These are phyloP conservation scores for Opeltia flavorubescens DNA, from an alignment of 495 filamentous ascomycete species.

Conservation along the genomic window DNA sequence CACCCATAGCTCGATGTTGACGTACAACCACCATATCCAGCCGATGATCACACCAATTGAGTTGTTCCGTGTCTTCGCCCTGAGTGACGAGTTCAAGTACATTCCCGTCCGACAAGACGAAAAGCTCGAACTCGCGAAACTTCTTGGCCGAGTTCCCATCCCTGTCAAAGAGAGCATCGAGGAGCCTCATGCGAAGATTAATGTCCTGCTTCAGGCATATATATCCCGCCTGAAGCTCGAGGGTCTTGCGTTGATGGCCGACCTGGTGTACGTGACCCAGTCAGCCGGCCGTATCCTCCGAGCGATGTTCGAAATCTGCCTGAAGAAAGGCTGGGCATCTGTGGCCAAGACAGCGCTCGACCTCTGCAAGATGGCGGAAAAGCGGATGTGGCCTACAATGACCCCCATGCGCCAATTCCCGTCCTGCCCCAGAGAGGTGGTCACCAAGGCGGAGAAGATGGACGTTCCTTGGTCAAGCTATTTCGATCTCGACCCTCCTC, in stretches of 20 bases:
- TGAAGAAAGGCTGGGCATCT: constrained; percentile 92
- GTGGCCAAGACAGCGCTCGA: constrained; percentile 88
- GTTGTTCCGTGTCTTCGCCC: constrained; percentile 91
- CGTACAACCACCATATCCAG: constrained; percentile 90
- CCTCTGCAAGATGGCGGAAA: constrained; percentile 98
- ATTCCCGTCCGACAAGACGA: constrained; percentile 96
- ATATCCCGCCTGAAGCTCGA: constrained; percentile 92
- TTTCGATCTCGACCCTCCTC: constrained; percentile 88
- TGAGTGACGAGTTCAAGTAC: constrained; percentile 98
- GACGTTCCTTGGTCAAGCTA: constrained; percentile 89
- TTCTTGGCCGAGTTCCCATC: constrained; percentile 78
- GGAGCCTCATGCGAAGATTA: constrained; percentile 95
- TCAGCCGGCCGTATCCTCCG: constrained; percentile 91
- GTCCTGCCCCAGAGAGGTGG: constrained; percentile 64
- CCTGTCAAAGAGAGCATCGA: constrained; percentile 97
- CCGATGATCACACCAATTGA: constrained; percentile 84
- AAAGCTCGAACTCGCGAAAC: constrained; percentile 87
- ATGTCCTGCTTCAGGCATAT: constrained; percentile 94
- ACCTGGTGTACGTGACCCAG: constrained; percentile 97
- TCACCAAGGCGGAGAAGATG: constrained; percentile 84
- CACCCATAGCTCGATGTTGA: constrained; percentile 86
- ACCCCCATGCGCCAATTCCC: constrained; percentile 86
- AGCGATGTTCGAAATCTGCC: constrained; percentile 88
- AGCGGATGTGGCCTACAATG: constrained; percentile 99
- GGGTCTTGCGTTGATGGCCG: constrained; percentile 90